Base-by-base conservation (phyloP, 2,329 filamentous ascomycete genomes). In the Blumeria graminis region DNA sequence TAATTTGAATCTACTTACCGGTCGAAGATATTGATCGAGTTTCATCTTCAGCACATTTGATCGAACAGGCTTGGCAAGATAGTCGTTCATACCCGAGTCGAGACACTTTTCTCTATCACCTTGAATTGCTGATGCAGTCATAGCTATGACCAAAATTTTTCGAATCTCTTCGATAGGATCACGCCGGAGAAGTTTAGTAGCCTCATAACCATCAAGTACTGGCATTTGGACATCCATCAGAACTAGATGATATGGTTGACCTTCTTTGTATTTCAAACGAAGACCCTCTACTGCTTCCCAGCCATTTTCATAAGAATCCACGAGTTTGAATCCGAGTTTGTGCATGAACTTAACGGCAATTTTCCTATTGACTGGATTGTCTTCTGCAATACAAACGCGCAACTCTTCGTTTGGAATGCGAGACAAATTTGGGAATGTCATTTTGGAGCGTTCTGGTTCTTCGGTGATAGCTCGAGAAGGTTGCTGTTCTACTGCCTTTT, bases 221-320 rank as follows among this genome's bases (percentile, higher is more conserved):
- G 89, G 89, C 89, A 95, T 95, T 69, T 94, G 88, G 3, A 94
- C 87, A 66, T 95, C 89, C 89, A 95, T 95, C 48, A 95, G 76
- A 43, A 94, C 82, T 35, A 95, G 76, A 64, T 95, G 88, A 69
- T 93, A 95, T 0, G 88, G 89, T 8, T 73, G 73, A 1, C 82
- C 82, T 60, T 85, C 82, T 48, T 71, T 74, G 3, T 84, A 83
- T 60, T 82, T 84, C 58, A 81, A 82, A 8, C 83, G 80, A n/a
- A 95, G 71, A 0, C 86, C 89, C 63, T 94, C 85, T 13, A 94
- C 84, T 0, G 89, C 88, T 69, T 89, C 86, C 59, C 84, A 76
- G 0, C 90, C 90, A 66, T 96, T 93, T 60, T 87, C 86, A 65
- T 88, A 95, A 0, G 89, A 88, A 67, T 90, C 84, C 55, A 92